These are phyloP conservation scores for Osmozyma mogii DNA, from an alignment of 805 yeast species.

Conservation along the genomic window DNA sequence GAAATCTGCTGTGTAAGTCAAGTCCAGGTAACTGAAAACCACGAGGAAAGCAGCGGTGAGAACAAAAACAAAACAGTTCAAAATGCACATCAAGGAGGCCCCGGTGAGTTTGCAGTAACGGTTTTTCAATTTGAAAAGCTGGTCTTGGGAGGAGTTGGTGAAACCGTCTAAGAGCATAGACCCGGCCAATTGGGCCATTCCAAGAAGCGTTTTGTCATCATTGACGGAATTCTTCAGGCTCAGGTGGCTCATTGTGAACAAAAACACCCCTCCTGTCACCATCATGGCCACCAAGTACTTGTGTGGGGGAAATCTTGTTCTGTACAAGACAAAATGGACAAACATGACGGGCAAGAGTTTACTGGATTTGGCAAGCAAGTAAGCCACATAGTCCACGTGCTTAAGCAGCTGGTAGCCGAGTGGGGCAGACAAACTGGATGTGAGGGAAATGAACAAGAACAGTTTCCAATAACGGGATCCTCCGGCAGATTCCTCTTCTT, in stretches of 20 bases:
- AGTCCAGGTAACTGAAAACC: conserved; percentile 38
- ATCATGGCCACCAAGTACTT: conserved; percentile 70
- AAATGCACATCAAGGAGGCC: conserved; percentile 77
- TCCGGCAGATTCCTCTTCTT: background rate
- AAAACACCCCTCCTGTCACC: conserved; percentile 78
- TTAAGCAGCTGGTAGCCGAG: conserved; percentile 69
- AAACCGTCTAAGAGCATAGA: conserved; percentile 84
- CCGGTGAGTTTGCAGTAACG: conserved; percentile 47
- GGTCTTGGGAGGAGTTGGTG: conserved; percentile 91
- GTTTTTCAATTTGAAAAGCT: conserved; percentile 45
- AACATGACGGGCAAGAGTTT: conserved; percentile 92
- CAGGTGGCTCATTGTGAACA: conserved; percentile 57
- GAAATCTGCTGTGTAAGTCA: conserved; percentile 42
- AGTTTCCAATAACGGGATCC: conserved; percentile 24
- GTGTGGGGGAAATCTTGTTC: conserved; percentile 61
- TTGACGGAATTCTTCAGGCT: conserved; percentile 23
- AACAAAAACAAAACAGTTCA: conserved; percentile 37
- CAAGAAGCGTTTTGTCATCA: conserved; percentile 42
- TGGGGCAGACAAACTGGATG: conserved; percentile 79
- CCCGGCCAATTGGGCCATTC: conserved; percentile 47
- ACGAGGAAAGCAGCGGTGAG: conserved; percentile 45
- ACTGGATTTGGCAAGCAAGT: conserved; percentile 84
- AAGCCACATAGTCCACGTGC: conserved; percentile 82
- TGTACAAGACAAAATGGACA: conserved; percentile 65
- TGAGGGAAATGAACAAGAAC: conserved; percentile 50